Conservation (phyloP, 345 rosid species). For the Litchi chinensis region DNA sequence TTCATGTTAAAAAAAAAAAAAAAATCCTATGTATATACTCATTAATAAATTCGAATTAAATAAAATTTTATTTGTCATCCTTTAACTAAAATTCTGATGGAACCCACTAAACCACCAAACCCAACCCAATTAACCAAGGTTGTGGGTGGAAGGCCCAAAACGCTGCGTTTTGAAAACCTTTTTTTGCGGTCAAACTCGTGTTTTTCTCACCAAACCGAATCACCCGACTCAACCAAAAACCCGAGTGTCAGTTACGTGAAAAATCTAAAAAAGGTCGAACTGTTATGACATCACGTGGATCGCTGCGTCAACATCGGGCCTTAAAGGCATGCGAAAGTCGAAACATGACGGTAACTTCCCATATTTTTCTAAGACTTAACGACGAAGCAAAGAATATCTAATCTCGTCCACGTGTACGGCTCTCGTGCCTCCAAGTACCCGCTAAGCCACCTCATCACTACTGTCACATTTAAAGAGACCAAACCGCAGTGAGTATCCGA, state of each 20-base stretch:
- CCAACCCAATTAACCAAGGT: too few species aligned
- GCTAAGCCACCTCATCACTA: background rate
- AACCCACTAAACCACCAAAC: too few species aligned
- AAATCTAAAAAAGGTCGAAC: background rate
- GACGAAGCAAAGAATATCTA: conserved; percentile 4
- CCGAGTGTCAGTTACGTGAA: background rate
- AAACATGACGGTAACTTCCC: background rate
- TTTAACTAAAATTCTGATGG: too few species aligned
- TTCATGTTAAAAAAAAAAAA: too few species aligned
- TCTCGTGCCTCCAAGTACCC: background rate
- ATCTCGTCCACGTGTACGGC: conserved; percentile 20
- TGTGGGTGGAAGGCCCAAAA: too few species aligned
- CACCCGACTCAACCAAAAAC: too few species aligned
- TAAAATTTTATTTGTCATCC: too few species aligned
- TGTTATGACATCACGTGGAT: background rate
- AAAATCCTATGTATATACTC: too few species aligned
- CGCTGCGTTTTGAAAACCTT: too few species aligned
- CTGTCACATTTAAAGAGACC: background rate
- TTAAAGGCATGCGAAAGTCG: background rate
- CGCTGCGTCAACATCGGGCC: background rate
- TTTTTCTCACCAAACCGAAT: too few species aligned
- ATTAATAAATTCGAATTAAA: too few species aligned
- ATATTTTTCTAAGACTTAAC: background rate
- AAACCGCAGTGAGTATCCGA: background rate
- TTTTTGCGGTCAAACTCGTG: too few species aligned